Percentiles rank a stretch among this genome's conserved stretches.
These are phyloP conservation scores for Strigomonas culicis DNA, from an alignment of 208 protist species.

Conservation along the genomic window DNA sequence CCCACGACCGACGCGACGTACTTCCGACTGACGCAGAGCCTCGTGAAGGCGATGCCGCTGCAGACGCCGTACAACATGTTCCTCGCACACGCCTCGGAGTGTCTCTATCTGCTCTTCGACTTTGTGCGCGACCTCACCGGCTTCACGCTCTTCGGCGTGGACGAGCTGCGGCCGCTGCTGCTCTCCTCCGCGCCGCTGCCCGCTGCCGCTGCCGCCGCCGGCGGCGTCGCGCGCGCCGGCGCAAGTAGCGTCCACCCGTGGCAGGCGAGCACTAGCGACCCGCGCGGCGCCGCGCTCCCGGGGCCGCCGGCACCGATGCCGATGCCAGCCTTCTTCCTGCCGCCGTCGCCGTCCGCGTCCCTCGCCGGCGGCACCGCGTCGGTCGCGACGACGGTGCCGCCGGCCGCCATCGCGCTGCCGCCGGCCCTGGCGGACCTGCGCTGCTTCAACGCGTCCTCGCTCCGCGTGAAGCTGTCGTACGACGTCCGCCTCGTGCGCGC, in stretches of 20 bases:
- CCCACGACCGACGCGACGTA: conserved; percentile 62
- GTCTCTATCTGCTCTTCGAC: conserved; percentile 46
- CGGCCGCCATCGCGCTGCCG: not conserved
- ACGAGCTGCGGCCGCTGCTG: conserved; percentile 34
- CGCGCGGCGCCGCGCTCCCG: not conserved
- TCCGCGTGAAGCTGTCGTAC: conserved; percentile 64
- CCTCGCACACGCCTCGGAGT: conserved; percentile 39
- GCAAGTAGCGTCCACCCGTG: not conserved
- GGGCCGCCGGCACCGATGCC: not conserved
- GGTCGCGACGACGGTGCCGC: not conserved
- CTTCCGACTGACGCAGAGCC: conserved; percentile 64
- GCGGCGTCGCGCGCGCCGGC: not conserved
- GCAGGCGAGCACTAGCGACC: not conserved
- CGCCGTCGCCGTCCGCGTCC: not conserved
- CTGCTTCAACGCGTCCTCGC: conserved; percentile 63
- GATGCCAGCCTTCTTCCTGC: not conserved
- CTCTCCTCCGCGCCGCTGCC: not conserved
- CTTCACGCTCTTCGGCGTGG: conserved; percentile 63
- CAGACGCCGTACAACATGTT: conserved; percentile 58
- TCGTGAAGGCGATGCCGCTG: conserved; percentile 45
- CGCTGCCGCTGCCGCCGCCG: not conserved
- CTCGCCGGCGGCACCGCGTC: not conserved
- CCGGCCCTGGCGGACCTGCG: conserved; percentile 7
- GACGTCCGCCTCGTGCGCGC: conserved; percentile 34
- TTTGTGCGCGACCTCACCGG: conserved; percentile 65